Percentiles rank a stretch among this genome's conserved stretches.
These are phyloP conservation scores for Betula pendula DNA, from an alignment of 306 rosid genomes.

Conservation along the genomic window DNA sequence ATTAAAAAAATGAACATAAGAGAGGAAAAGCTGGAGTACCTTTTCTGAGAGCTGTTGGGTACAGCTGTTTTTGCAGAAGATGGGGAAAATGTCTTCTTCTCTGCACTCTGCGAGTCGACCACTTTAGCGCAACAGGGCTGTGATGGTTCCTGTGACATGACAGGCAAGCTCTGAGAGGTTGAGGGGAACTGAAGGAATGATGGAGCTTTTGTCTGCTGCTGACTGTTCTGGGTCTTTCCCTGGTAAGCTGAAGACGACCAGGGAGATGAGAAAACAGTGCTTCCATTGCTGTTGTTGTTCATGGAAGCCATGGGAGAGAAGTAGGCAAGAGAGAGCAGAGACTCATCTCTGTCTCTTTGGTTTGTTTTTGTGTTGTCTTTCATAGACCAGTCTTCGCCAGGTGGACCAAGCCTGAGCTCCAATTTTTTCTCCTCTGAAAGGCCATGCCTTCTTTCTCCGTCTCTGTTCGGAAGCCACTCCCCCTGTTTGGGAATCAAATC, in stretches of 20 bases:
- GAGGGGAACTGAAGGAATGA: conserved; percentile 49
- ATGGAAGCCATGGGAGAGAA: conserved; percentile 25
- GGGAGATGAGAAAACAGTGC: conserved; percentile 35
- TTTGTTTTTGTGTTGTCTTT: conserved; percentile 22
- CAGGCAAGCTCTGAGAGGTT: conserved; percentile 38
- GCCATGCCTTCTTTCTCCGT: conserved; percentile 39
- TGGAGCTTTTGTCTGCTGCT: conserved; percentile 38
- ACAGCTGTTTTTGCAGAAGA: conserved; percentile 58
- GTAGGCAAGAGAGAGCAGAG: conserved; percentile 55
- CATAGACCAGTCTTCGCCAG: conserved; percentile 69
- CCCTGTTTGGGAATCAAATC: conserved; percentile 66
- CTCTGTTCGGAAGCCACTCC: conserved; percentile 51
- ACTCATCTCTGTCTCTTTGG: conserved; percentile 42
- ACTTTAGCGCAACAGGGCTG: conserved; percentile 48
- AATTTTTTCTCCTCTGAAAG: conserved; percentile 62
- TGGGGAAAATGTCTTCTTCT: conserved; percentile 48
- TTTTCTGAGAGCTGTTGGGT: conserved; percentile 85
- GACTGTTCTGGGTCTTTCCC: conserved; percentile 25
- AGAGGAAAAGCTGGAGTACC: conserved; percentile 44
- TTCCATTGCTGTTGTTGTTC: conserved; percentile 25
- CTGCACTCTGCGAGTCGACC: conserved; percentile 56
- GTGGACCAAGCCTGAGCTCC: conserved; percentile 93
- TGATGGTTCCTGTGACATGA: conserved; percentile 43
- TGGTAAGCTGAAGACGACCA: conserved; percentile 43
- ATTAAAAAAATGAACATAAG: conserved; percentile 19